Evolutionary conservation across 2,329 filamentous ascomycete species (phyloP).

Genomic region (Ramularia endophylla): DNA sequence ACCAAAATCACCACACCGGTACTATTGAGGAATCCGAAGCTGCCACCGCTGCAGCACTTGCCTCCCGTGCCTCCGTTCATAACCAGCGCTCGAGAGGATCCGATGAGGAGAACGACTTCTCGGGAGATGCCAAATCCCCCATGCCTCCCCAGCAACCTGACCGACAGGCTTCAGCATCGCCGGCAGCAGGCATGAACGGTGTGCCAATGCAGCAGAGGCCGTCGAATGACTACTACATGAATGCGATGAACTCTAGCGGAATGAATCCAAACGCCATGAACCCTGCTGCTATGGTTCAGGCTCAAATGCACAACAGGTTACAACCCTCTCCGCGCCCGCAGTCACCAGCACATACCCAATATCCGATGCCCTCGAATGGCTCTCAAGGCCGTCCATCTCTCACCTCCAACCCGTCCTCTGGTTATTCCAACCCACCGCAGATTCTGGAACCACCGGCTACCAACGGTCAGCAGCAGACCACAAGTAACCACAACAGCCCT

Average conservation of each 20-base stretch:
- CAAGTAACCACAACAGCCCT: slow-evolving; percentile 75
- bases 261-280: slow-evolving; percentile 19
- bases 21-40: slow-evolving; percentile 91
- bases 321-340: slow-evolving; percentile 62
- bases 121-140: slow-evolving; percentile 62
- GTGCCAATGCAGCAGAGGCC: slow-evolving; percentile 58
- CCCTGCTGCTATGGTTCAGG: slow-evolving; percentile 51
- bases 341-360: slow-evolving; percentile 49
- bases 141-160: slow-evolving; percentile 76
- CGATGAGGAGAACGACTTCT: slow-evolving; percentile 61
- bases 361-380: slow-evolving; percentile 49
- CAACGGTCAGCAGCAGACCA: slow-evolving; percentile 67
- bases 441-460: slow-evolving; percentile 76
- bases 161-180: slow-evolving; percentile 72
- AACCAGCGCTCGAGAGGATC: slow-evolving; percentile 53
- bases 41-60: slow-evolving; percentile 79
- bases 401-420: slow-evolving; percentile 70
- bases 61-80: slow-evolving; percentile 44
- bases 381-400: slow-evolving; percentile 50
- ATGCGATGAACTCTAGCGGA: slow-evolving; percentile 57
- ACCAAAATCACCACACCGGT: slow-evolving; percentile 93
- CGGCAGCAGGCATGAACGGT: slow-evolving; percentile 66
- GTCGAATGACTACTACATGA: slow-evolving; percentile 69
- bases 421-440: slow-evolving; percentile 69
- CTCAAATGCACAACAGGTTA: slow-evolving; percentile 72